Conservation (phyloP, 2,329 filamentous ascomycete genomes). For the Penicillium corylophilum region DNA sequence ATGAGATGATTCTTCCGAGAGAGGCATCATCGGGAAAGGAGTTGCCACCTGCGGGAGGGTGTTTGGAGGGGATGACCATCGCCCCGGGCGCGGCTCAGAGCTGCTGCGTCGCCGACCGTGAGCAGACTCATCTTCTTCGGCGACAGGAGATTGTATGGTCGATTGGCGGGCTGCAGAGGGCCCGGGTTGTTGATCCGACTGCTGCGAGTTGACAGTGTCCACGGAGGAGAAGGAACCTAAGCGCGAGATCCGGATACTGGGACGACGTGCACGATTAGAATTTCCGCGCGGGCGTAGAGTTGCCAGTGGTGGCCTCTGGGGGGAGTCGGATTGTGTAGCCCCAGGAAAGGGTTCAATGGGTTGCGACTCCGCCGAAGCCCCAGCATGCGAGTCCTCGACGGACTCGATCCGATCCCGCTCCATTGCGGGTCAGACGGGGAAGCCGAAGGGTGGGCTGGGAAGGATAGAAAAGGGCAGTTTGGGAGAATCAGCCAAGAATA, state of each 20-base stretch:
- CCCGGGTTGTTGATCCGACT: constrained; percentile 13
- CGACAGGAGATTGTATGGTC: constrained; percentile 14
- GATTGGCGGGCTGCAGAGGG: constrained; percentile 17
- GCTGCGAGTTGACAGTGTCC: constrained; percentile 10
- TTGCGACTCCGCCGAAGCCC: constrained; percentile 11
- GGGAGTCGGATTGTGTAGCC: neutral
- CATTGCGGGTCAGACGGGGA: constrained; percentile 23
- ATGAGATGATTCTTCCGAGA: constrained; percentile 35
- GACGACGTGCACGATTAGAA: constrained; percentile 29
- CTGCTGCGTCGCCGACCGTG: constrained; percentile 41
- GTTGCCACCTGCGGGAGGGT: constrained; percentile 22
- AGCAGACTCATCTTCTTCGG: constrained; percentile 29
- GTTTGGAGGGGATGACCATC: constrained; percentile 30
- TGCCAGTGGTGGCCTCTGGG: constrained; percentile 14
- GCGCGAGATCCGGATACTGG: constrained; percentile 33
- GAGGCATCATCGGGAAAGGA: constrained; percentile 30
- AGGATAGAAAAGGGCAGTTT: neutral
- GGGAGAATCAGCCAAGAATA: neutral
- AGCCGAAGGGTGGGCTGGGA: neutral
- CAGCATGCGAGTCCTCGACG: constrained; percentile 21
- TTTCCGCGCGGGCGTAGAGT: constrained; percentile 20
- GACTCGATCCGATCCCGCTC: constrained; percentile 44
- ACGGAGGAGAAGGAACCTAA: constrained; percentile 19
- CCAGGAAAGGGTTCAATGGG: constrained; percentile 9
- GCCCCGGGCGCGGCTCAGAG: constrained; percentile 40